Base-by-base conservation (phyloP, 495 filamentous ascomycete genomes). In the Lasiosphaeria hispida region DNA sequence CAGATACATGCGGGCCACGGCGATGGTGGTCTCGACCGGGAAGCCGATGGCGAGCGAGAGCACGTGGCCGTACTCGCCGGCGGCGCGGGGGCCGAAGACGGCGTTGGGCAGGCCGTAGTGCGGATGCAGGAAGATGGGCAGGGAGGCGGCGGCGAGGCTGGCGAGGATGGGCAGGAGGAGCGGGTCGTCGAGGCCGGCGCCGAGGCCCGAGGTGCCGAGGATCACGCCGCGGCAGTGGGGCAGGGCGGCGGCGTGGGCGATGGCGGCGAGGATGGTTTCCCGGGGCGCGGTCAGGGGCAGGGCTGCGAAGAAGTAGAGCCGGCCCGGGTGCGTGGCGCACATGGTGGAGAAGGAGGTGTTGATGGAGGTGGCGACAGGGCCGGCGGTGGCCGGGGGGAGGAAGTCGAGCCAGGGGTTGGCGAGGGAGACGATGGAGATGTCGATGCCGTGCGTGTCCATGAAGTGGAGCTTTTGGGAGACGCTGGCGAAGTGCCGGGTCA, bases 351-450 rank as follows among this genome's bases (percentile, higher is more conserved):
- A 83, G 41, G 92, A 88, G 61, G 88, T 75, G 72, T 96, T 97
- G 69, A 96, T 83, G 4, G 69, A 73, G 36, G 76, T 57, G 0
- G 91, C 88, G 56, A 83, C 82, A 41, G 73, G 67, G 10, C 79
- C 81, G 2, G 88, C 88, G 56, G 87, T 82, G 17, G 72, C 62
- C 0, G 85, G 63, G 0, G 82, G 75, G 0, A 96, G 75, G 67
- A 96, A 96, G 70, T 96, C 93, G 1, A 97, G 83, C 93, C 93
- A 97, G 1, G 93, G 93, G 69, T 97, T 97, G 18, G 93, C 93
- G 42, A 96, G 87, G 0, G 88, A 92, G 67, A 97, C 83, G 8
- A 96, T 86, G 14, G 90, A 95, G 53, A 84, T 85, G 66, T 87
- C 81, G 65, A 97, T 96, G 19, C 72, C 69, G 67, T 97, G 93